Base-by-base conservation (phyloP, 2,329 filamentous ascomycete species). In the Allantophomopsis cytisporea region DNA sequence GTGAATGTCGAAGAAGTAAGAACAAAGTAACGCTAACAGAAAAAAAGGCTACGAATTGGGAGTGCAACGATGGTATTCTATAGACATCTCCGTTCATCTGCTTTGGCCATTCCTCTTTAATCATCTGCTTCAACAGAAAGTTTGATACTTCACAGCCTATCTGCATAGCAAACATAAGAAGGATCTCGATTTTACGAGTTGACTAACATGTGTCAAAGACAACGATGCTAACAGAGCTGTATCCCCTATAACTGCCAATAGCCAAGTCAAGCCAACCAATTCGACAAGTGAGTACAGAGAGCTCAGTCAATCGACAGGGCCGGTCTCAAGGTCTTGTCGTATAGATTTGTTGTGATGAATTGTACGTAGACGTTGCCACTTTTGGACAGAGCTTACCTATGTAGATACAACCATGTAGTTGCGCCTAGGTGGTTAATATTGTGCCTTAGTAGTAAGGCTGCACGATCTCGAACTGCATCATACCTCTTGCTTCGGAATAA, bases 21-120 rank as follows among this genome's bases (percentile, higher is more conserved):
- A 96, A 96, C 15, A 98, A 67, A 17, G 76, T 69, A 43, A 96
- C 64, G 45, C 83, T 91, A 41, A 94, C 64, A 42, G 85, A 81
- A 71, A 94, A 96, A 66, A 86, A 98, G 41, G 82, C 73, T 44
- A 89, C 83, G 58, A 95, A 98, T 64, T 98, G 91, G 7, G 91
- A 83, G 62, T 98, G 91, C 31, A 88, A 95, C 7, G 75, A 80
- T 10, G 91, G 91, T 93, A 98, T 98, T 51, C 91, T 93, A 56
- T 98, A 98, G 47, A 91, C 91, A 60, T 94, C 94, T 41, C 86
- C 75, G 54, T 88, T 78, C 69, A 67, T 80, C 75, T 81, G 81
- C 45, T 69, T 73, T 20, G 91, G 91, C 37, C 91, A 74, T 59
- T 94, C 85, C 60, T 96, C 86, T 56, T 89, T 91, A 58, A 98